Evolutionary conservation across 179 eudicot species (phyloP).

Genomic region (Heliamphora pulchella): DNA sequence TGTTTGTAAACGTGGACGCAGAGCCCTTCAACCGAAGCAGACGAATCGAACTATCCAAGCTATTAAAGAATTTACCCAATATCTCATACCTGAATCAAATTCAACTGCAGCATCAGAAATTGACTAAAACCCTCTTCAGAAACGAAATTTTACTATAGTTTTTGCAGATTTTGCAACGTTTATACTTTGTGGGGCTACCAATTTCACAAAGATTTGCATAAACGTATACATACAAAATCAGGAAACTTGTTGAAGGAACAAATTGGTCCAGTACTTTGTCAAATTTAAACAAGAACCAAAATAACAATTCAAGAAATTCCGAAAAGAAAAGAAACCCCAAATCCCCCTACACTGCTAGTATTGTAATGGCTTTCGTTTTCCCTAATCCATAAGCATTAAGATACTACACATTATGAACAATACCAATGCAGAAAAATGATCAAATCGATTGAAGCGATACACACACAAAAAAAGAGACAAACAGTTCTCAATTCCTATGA

Average conservation of each 20-base stretch:
- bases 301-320: background rate
- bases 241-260: background rate
- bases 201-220: background rate
- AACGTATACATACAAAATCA: background rate
- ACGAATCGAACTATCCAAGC: slow-evolving; percentile 58
- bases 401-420: background rate
- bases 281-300: background rate
- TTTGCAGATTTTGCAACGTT: background rate
- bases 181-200: background rate
- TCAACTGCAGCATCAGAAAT: background rate
- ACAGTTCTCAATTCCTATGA: background rate
- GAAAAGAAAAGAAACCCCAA: too few species aligned
- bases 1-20: slow-evolving; percentile 39
- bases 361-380: too few species aligned
- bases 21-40: slow-evolving; percentile 40
- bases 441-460: background rate
- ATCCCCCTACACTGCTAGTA: too few species aligned
- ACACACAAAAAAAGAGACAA: background rate
- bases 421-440: background rate
- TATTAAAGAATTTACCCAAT: slow-evolving; percentile 51
- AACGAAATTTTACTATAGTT: background rate
- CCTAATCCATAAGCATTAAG: background rate
- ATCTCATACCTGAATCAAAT: slow-evolving; percentile 46
- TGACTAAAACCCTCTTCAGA: background rate
- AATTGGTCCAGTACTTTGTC: background rate